These are phyloP conservation scores for Candida piceae DNA, from an alignment of 805 yeast species.

Conservation along the genomic window DNA sequence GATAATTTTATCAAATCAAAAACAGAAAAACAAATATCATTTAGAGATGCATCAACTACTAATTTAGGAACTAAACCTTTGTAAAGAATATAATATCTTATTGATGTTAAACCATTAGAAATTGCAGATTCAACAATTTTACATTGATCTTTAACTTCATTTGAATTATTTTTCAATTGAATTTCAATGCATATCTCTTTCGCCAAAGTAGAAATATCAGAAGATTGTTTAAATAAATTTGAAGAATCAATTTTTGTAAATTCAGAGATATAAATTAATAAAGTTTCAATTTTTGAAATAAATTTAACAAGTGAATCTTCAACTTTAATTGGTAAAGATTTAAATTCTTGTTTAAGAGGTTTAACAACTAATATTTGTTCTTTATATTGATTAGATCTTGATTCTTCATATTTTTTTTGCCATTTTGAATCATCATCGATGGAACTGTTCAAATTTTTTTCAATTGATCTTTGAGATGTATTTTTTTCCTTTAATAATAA, in stretches of 20 bases:
- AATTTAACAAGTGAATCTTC: too few species aligned
- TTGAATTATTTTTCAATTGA: conserved; percentile 22
- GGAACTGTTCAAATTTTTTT: too few species aligned
- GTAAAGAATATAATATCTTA: conserved; percentile 68
- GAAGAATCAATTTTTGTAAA: conserved; percentile 28
- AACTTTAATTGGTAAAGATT: too few species aligned
- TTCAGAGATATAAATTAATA: conserved; percentile 28
- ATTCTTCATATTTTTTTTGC: conserved; percentile 47
- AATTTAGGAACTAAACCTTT: conserved; percentile 61
- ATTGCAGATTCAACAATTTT: conserved; percentile 58
- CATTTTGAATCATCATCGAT: conserved; percentile 33
- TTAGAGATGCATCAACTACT: conserved; percentile 68
- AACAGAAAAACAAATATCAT: conserved; percentile 64
- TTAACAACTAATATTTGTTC: conserved; percentile 6
- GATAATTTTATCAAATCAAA: conserved; percentile 36
- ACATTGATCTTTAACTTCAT: conserved; percentile 31
- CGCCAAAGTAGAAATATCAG: conserved; percentile 43
- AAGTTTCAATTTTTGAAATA: conserved; percentile 44
- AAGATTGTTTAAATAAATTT: conserved; percentile 45
- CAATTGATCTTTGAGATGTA: too few species aligned
- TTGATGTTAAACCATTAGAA: conserved; percentile 69
- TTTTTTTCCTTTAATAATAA: too few species aligned
- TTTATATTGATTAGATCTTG: conserved; percentile 28
- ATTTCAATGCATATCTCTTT: conserved; percentile 33
- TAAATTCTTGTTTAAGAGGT: conserved; percentile 1